Evolutionary conservation across 1,284 basidiomycete species (phyloP).

Genomic region (Heterobasidion occidentale): DNA sequence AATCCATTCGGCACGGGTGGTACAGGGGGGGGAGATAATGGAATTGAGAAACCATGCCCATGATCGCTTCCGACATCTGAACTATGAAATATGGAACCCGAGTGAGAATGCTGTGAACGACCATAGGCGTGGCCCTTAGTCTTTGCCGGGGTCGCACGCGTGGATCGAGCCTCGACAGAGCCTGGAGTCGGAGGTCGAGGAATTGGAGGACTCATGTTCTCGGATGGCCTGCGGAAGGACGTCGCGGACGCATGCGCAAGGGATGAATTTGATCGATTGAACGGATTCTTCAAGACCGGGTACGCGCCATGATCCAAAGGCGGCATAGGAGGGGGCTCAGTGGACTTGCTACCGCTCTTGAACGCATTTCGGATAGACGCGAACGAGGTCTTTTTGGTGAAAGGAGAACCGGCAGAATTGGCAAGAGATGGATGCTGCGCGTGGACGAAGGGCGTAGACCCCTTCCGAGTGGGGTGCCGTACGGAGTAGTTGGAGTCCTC

Average conservation of each 20-base stretch:
- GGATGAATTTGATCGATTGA: constrained; percentile 73
- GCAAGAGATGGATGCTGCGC: constrained; percentile 63
- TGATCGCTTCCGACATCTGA: constrained; percentile 67
- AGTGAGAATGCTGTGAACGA: constrained; percentile 67
- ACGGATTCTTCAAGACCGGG: constrained; percentile 68
- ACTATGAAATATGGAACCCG: constrained; percentile 59
- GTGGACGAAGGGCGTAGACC: constrained; percentile 50
- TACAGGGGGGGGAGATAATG: constrained; percentile 66
- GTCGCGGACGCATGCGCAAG: constrained; percentile 34
- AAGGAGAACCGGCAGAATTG: constrained; percentile 39
- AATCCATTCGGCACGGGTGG: constrained; percentile 60
- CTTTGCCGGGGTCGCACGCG: constrained; percentile 31
- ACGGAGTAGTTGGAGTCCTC: constrained; percentile 60
- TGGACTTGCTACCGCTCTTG: constrained; percentile 51
- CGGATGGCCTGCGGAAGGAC: constrained; percentile 23
- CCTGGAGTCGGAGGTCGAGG: constrained; percentile 58
- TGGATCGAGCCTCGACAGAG: constrained; percentile 35
- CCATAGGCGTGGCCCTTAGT: constrained; percentile 47
- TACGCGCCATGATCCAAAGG: constrained; percentile 56
- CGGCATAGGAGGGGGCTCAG: constrained; percentile 60
- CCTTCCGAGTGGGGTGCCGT: constrained; percentile 27
- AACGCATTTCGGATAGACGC: constrained; percentile 86
- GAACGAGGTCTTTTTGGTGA: constrained; percentile 78
- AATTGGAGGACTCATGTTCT: constrained; percentile 32
- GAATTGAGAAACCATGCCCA: constrained; percentile 35